A percentile compares a stretch with the other conserved stretches of the same genome.
These are phyloP conservation scores for Erythrophleum fordii DNA, from an alignment of 306 rosid genomes.

Conservation along the genomic window DNA sequence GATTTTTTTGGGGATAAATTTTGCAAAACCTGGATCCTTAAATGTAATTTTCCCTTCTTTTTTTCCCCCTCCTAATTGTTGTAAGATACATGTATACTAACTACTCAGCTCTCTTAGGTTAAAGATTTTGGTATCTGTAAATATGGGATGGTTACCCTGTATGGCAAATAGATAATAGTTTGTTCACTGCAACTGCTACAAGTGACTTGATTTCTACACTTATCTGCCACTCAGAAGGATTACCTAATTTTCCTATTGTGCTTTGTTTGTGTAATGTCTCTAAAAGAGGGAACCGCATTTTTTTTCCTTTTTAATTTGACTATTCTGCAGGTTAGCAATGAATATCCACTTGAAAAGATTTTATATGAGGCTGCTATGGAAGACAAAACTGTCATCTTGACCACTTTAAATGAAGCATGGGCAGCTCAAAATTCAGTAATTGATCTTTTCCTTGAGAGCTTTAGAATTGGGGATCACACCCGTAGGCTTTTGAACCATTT, in stretches of 20 bases:
- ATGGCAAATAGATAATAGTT: slow-evolving; percentile 20
- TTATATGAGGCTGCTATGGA: slow-evolving; percentile 76
- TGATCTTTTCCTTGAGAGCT: slow-evolving; percentile 92
- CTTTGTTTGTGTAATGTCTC: not conserved
- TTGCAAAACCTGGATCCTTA: too few relatives aligned
- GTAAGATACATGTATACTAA: not conserved
- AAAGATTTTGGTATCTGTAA: slow-evolving; percentile 6
- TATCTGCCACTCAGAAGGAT: slow-evolving; percentile 33
- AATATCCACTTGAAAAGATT: slow-evolving; percentile 62
- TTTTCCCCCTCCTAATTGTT: not conserved
- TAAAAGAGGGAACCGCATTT: slow-evolving; percentile 14
- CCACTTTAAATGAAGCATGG: slow-evolving; percentile 96
- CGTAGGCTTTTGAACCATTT: slow-evolving; percentile 74
- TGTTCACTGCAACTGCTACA: slow-evolving; percentile 6
- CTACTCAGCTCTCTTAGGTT: not conserved
- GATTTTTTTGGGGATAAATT: too few relatives aligned
- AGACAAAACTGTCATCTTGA: slow-evolving; percentile 80
- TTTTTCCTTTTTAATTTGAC: slow-evolving; percentile 34
- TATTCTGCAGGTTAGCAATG: slow-evolving; percentile 56
- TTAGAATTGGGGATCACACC: slow-evolving; percentile 78
- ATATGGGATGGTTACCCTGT: slow-evolving; percentile 22
- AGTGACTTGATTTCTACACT: slow-evolving; percentile 19
- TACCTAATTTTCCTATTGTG: slow-evolving; percentile 32
- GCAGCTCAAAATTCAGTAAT: slow-evolving; percentile 81
- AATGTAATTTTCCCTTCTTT: too few relatives aligned